Base-by-base conservation (phyloP, 2,329 filamentous ascomycete species). In the Pseudonectria foliicola region DNA sequence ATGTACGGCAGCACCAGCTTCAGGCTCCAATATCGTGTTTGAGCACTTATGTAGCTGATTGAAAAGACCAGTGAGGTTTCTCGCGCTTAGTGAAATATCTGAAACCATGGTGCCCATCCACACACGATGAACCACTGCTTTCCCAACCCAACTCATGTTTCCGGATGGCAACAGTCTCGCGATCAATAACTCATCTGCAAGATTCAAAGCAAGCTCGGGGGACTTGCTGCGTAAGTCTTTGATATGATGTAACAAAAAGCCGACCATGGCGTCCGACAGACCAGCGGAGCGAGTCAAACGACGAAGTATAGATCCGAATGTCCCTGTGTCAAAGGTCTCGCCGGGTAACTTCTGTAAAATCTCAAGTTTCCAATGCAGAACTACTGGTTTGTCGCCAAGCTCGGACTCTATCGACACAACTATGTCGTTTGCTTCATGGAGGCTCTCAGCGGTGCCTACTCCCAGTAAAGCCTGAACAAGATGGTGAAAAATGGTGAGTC, bases 311-410 rank as follows among this genome's bases (percentile, higher is more conserved):
- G 59, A 59, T 2, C 62, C 59, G 47, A 73, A 80, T 3, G 63
- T 57, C 10, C 63, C 50, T 12, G 56, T 56, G 31, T 78, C 67
- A 34, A 77, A 74, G 3, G 54, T 48, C 33, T 70, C 72, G 2
- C 54, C 54, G 0, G 67, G 61, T 4, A 60, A 60, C 18, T 61
- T 64, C 10, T 70, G 71, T 1, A 88, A 61, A 10, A 86, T 49
- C 44, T 87, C 80, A 2, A 93, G 67, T 38, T 75, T 78, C 40
- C 92, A 65, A 6, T 90, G 62, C 4, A 77, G 60, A 3, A 89
- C 74, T 0, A 82, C 61, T 15, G 83, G 68, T 40, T 78, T 79
- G 41, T 81, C 71, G 2, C 76, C 76, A 24, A 82, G 63, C 39
- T 80, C 73, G 34, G 68, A 62, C 45, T 82, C 76, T 18, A 92